Evolutionary conservation across 495 filamentous ascomycete genomes (phyloP).

Genomic region (Xylaria cubensis): DNA sequence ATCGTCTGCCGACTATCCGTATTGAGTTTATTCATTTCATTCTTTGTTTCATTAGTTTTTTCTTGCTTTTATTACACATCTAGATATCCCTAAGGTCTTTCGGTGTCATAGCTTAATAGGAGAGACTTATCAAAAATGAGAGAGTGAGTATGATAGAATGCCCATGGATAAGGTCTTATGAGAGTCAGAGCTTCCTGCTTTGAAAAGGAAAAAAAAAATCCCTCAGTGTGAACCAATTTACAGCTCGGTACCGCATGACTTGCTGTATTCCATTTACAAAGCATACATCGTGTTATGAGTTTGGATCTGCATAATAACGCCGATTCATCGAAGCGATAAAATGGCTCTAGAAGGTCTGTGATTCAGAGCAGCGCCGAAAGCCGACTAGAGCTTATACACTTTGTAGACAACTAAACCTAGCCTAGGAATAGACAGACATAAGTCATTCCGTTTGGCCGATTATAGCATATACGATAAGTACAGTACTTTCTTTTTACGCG

Average conservation of each 20-base stretch:
- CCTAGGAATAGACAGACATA: neutral
- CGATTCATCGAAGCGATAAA: neutral
- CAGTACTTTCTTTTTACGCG: neutral
- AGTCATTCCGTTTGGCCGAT: neutral
- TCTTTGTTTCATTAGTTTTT: neutral
- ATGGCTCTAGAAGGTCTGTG: neutral
- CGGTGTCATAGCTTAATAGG: neutral
- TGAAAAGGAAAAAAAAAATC: neutral
- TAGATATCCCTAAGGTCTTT: neutral
- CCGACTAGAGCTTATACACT: neutral
- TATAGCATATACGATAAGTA: constrained; percentile 6
- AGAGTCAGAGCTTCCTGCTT: neutral
- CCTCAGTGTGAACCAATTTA: neutral
- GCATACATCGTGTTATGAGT: neutral
- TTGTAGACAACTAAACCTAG: neutral
- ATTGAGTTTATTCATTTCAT: neutral
- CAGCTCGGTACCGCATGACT: neutral
- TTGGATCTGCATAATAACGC: constrained; percentile 6
- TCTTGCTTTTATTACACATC: neutral
- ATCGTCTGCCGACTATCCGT: neutral
- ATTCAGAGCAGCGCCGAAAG: neutral
- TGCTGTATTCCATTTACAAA: neutral
- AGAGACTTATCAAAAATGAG: neutral
- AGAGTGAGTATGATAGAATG: neutral
- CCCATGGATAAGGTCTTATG: neutral